These are phyloP conservation scores for Penicillium sp. DNA, from an alignment of 2,329 filamentous ascomycete species.

Conservation along the genomic window DNA sequence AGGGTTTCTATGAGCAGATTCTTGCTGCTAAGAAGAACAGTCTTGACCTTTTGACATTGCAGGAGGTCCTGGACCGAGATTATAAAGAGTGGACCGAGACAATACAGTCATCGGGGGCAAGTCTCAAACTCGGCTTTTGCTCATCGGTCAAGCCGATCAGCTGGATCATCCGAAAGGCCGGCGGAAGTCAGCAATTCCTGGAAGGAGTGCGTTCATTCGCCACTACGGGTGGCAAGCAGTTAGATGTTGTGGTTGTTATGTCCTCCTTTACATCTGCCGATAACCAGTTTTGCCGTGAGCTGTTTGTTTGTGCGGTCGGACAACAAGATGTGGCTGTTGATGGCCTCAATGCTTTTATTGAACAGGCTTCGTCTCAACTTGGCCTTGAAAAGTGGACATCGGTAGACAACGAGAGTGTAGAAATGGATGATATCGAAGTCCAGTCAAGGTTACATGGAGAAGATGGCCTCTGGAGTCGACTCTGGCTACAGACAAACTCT, in stretches of 20 bases:
- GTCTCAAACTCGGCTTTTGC: constrained; percentile 59
- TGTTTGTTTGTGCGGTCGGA: constrained; percentile 55
- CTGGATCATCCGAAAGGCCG: constrained; percentile 58
- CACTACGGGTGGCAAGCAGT: constrained; percentile 42
- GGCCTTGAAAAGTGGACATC: constrained; percentile 40
- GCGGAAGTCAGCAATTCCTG: constrained; percentile 40
- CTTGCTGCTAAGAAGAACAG: constrained; percentile 59
- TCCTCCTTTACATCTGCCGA: constrained; percentile 56
- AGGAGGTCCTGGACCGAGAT: constrained; percentile 64
- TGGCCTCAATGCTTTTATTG: constrained; percentile 52
- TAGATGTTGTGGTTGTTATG: constrained; percentile 64
- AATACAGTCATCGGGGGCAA: constrained; percentile 31
- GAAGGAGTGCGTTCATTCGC: constrained; percentile 52
- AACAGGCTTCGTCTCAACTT: constrained; percentile 49
- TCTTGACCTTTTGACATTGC: constrained; percentile 55
- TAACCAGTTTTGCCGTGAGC: constrained; percentile 55
- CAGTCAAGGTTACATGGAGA: constrained; percentile 19
- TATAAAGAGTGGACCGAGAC: constrained; percentile 65
- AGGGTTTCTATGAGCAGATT: constrained; percentile 57
- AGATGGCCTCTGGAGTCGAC: constrained; percentile 45
- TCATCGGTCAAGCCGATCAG: constrained; percentile 61
- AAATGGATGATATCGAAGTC: constrained; percentile 21
- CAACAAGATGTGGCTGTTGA: constrained; percentile 35
- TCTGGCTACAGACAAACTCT: constrained; percentile 62
- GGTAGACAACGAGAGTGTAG: constrained; percentile 29